Evolutionary conservation across 2,329 filamentous ascomycete species (phyloP), one percentile per base, ranked within the genome.

Genomic region (Sarocladium strictum): DNA sequence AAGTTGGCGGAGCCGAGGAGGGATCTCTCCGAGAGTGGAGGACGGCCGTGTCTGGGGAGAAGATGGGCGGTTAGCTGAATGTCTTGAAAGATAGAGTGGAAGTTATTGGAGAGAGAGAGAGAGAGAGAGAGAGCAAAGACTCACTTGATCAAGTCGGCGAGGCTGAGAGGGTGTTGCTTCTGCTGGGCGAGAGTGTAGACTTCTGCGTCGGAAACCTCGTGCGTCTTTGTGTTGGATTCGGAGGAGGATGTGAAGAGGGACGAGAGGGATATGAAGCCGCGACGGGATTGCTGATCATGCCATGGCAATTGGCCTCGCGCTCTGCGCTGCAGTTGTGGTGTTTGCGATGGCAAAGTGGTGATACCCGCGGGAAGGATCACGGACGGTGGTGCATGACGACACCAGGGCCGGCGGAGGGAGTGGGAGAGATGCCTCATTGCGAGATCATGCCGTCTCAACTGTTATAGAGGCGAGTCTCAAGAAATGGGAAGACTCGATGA

Each of bases 1-100:
- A 97, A 97, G 74, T 97, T 96, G 58, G 94, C 94, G 1, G 92
- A 97, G 35, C 87, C 84, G 63, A 96, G 84, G 55, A 99, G 82
- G 21, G 90, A 88, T 37, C 86, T 78, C 55, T 86, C 82, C 2
- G 89, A 89, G 53, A 97, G 81, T 0, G 94, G 92, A 29, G 93
- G 93, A 6, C 89, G 85, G 57, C 94, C 94, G 62, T 86, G 79
- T 66, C 82, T 85, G 56, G n/a, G n/a, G n/a, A n/a, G n/a, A n/a
- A n/a, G n/a, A n/a, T n/a, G n/a, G n/a, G n/a, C n/a, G n/a, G n/a
- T n/a, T n/a, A n/a, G n/a, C n/a, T n/a, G n/a, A n/a, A n/a, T n/a
- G n/a, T n/a, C n/a, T n/a, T n/a, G n/a, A n/a, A n/a, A n/a, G n/a
- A 2, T 21, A 53, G 19, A n/a, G 15, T 29, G 53, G 62, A 54